Base-by-base conservation (phyloP, 768 basidiomycete species). In the Amanita muscaria region DNA sequence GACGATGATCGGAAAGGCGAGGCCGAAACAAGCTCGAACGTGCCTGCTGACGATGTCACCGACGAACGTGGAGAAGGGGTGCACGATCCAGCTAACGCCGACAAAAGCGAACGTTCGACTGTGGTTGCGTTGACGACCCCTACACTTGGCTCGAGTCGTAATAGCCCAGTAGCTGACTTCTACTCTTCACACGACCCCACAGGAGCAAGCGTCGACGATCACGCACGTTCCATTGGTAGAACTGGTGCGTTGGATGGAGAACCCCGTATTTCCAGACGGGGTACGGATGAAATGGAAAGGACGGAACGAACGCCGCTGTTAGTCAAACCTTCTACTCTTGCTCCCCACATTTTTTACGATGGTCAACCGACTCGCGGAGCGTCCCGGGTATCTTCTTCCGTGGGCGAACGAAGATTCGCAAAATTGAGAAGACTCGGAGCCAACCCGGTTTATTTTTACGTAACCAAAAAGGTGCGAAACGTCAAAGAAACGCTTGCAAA, bases 251-350 rank as follows among this genome's bases (percentile, higher is more conserved):
- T 42, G 16, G 8, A 10, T 19, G 27, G 15, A 15, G 19, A 30
- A n/a, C 34, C 22, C 4, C 27, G 22, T 3, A 9, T 38, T 30
- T 31, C 44, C 5, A 22, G 27, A 21, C 24, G 35, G 15, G n/a
- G 7, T 15, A 38, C 44, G 9, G 22, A 29, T 12, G n/a, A 25
- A 14, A 8, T n/a, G 11, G 19, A 41, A 9, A n/a, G 21, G 21
- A 23, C 43, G 29, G 43, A 44, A 23, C 34, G 25, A 22, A 38
- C 36, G 15, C 44, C 44, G 11, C 23, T 46, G 29, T 15, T 46
- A 18, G 8, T 9, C 12, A 38, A 31, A 29, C 4, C 33, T 3
- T n/a, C 44, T 18, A 10, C 44, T 18, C 8, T 14, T 18, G 6
- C 29, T 1, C 33, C 36, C 14, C 9, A 37, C 6, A 30, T 31